Evolutionary conservation across 2,329 filamentous ascomycete species (phyloP).

Genomic region (Emericellopsis cladophorae): DNA sequence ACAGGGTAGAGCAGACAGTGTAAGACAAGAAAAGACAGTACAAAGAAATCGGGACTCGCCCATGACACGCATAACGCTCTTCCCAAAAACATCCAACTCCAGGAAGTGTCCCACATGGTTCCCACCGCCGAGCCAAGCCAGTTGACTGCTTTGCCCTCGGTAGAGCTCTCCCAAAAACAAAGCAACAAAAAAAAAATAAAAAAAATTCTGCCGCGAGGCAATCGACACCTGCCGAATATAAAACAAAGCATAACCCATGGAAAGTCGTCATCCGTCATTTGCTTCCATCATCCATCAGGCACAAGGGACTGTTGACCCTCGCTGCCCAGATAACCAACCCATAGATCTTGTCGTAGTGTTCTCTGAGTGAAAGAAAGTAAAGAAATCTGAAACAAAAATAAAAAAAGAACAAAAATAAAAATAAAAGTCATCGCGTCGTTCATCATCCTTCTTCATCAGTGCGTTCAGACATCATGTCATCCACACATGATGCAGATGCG

Average conservation of each 20-base stretch:
- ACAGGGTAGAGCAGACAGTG: neutral
- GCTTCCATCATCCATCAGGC: neutral
- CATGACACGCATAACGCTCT: neutral
- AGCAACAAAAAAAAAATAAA: constrained; percentile 2
- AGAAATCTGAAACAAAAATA: constrained; percentile 4
- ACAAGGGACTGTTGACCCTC: neutral
- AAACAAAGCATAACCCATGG: constrained; percentile 1
- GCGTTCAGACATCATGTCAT: no score
- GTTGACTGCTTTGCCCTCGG: constrained; percentile 2
- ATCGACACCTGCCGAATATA: constrained; percentile 12
- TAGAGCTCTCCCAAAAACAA: neutral
- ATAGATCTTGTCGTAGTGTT: constrained; percentile 11
- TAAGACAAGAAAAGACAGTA: constrained; percentile 1
- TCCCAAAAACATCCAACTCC: neutral
- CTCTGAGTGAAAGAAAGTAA: constrained; percentile 6
- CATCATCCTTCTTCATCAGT: constrained; percentile 5
- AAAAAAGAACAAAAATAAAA: no score
- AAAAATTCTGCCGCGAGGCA: constrained; percentile 13
- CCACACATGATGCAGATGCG: no score
- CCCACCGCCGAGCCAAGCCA: constrained; percentile 4
- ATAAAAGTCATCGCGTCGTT: neutral
- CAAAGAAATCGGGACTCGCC: neutral
- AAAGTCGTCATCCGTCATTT: neutral
- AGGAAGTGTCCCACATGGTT: no score
- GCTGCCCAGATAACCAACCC: constrained; percentile 6